Percentiles rank a stretch among this genome's conserved stretches.
These are phyloP conservation scores for Nidularia pulvinata DNA, from an alignment of 768 basidiomycete genomes.

Conservation along the genomic window DNA sequence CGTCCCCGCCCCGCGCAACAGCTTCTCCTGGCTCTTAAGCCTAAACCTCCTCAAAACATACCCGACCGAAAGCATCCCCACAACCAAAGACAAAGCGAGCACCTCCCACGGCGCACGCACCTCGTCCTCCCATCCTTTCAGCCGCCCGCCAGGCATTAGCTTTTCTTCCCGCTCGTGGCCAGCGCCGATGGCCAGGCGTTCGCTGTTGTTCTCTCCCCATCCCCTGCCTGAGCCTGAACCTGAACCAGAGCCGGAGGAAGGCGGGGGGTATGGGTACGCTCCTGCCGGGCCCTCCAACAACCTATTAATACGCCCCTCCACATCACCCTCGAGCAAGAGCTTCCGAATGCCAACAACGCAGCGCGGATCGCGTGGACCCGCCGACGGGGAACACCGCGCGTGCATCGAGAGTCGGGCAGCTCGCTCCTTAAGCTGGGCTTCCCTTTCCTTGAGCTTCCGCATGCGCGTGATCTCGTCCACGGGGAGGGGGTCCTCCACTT, in stretches of 20 bases:
- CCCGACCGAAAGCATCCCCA: too few relatives aligned
- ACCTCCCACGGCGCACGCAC: too few relatives aligned
- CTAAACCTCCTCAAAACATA: too few relatives aligned
- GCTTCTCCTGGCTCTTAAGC: too few relatives aligned
- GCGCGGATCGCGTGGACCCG: constrained; percentile 33
- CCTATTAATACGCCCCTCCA: constrained; percentile 41
- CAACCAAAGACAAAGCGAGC: too few relatives aligned
- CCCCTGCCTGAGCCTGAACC: too few relatives aligned
- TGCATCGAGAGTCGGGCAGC: background rate
- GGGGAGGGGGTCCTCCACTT: constrained; percentile 6
- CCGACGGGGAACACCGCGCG: constrained; percentile 3
- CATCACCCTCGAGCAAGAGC: constrained; percentile 48
- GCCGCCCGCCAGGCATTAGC: too few relatives aligned
- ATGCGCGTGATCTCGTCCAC: constrained; percentile 9
- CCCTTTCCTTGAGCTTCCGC: constrained; percentile 3
- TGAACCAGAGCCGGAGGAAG: too few relatives aligned
- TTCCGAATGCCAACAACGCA: constrained; percentile 65
- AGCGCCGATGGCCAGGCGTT: background rate
- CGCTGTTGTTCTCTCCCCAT: too few relatives aligned
- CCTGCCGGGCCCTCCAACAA: constrained; percentile 54
- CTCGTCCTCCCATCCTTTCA: too few relatives aligned
- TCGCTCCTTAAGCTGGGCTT: background rate
- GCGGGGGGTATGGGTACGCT: background rate
- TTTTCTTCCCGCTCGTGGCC: too few relatives aligned
- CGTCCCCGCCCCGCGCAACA: too few relatives aligned